These are phyloP conservation scores for Ascosphaera pollenicola DNA, from an alignment of 2,329 filamentous ascomycete species.

Conservation along the genomic window DNA sequence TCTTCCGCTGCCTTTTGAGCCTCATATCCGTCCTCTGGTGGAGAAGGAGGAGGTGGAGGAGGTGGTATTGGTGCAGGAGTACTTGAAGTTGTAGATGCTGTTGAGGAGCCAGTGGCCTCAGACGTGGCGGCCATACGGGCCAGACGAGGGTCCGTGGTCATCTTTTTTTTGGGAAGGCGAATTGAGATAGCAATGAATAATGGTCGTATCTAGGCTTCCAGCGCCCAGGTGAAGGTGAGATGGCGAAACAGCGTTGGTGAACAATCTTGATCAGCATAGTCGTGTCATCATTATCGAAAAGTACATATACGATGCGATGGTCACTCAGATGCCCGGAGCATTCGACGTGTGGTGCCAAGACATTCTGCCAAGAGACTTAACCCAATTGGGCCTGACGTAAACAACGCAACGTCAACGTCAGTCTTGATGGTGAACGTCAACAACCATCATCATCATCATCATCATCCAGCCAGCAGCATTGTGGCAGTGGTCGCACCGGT, in stretches of 20 bases:
- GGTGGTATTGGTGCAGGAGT: conserved; percentile 21
- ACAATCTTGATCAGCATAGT: too few species aligned
- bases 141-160: conserved; percentile 30
- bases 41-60: conserved; percentile 26
- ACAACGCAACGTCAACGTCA: conserved; percentile 15
- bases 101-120: too few species aligned
- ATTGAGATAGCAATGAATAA: conserved; percentile 1
- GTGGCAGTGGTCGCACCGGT: neutral
- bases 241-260: too few species aligned
- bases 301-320: neutral
- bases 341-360: conserved; percentile 1
- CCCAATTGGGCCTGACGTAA: conserved; percentile 19
- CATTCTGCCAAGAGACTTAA: conserved; percentile 8
- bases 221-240: too few species aligned
- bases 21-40: too few species aligned
- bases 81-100: conserved; percentile 3
- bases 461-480: neutral
- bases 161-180: conserved; percentile 8
- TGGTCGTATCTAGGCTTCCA: neutral
- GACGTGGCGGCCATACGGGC: conserved; percentile 23
- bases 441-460: neutral
- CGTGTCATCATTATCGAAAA: neutral
- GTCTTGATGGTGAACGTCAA: neutral
- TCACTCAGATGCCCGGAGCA: neutral
- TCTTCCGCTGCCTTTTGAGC: too few species aligned